Evolutionary conservation across 1,284 basidiomycete genomes (phyloP).

Genomic region (Sanguinoderma infundibulare): DNA sequence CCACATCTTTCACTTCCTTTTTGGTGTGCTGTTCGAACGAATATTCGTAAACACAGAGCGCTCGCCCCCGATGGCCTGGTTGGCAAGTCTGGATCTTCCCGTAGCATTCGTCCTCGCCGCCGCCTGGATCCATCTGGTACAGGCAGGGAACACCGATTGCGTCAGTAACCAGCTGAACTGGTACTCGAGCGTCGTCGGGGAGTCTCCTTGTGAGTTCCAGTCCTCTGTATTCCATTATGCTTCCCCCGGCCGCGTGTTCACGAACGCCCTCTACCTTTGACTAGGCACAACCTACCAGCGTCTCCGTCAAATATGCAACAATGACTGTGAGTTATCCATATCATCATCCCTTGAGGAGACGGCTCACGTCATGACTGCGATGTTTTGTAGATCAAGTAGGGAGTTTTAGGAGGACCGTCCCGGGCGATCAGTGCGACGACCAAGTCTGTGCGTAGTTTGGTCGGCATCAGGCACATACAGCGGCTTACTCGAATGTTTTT

Average conservation of each 20-base stretch:
- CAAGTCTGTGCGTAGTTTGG: conserved; percentile 20
- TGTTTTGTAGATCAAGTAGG: conserved; percentile 18
- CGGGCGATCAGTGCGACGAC: conserved; percentile 25
- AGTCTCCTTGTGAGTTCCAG: conserved; percentile 12
- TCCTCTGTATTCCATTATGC: not conserved
- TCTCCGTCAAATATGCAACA: conserved; percentile 17
- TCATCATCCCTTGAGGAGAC: not conserved
- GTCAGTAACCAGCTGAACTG: conserved; percentile 10
- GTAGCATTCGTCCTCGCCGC: conserved; percentile 14
- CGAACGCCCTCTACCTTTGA: not conserved
- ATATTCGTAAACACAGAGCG: no score
- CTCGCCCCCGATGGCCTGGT: no score
- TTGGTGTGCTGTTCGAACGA: no score
- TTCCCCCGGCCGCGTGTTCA: not conserved
- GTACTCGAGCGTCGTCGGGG: conserved; percentile 13
- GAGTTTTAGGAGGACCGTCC: conserved; percentile 8
- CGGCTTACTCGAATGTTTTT: no score
- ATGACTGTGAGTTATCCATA: conserved; percentile 3
- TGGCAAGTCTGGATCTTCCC: conserved; percentile 43
- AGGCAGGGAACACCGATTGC: conserved; percentile 18
- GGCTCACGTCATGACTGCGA: not conserved
- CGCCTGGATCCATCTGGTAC: not conserved
- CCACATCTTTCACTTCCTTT: no score
- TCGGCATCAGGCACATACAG: not conserved
- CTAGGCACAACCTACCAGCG: conserved; percentile 15